phyloP scores from a whole-genome alignment of 495 filamentous ascomycete genomes.

The Astrothelium macrocarpum region DNA sequence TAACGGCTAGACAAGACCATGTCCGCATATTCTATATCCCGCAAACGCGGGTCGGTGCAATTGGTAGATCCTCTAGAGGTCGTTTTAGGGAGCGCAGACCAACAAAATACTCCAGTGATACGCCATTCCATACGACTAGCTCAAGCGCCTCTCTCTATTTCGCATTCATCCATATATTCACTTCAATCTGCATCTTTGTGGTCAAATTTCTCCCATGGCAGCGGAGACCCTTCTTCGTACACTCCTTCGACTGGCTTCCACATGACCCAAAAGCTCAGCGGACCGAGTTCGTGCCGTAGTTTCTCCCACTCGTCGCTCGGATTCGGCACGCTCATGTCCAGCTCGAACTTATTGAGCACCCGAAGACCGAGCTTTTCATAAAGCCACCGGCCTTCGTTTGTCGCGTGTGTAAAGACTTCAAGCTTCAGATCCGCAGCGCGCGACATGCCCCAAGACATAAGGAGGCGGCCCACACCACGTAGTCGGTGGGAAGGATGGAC shows the following conservation, averaged over 20 bases:
- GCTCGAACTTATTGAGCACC: not conserved
- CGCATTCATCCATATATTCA: not conserved
- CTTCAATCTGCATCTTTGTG: not conserved
- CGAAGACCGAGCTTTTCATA: not conserved
- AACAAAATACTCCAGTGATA: no score
- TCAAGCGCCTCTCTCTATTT: not conserved
- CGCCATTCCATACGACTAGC: not conserved
- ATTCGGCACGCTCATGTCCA: not conserved
- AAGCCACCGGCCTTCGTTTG: not conserved
- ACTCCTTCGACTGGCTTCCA: not conserved
- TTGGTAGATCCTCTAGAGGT: no score
- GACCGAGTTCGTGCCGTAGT: not conserved
- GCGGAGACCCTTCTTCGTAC: not conserved
- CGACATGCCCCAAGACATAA: not conserved
- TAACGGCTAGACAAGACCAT: not conserved
- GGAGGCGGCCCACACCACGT: not conserved
- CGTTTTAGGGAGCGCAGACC: no score
- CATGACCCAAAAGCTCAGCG: not conserved
- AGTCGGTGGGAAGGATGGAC: not conserved
- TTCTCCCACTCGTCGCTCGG: not conserved
- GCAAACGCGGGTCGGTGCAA: no score
- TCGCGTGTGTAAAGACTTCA: not conserved
- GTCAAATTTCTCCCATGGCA: not conserved
- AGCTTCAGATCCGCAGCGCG: not conserved
- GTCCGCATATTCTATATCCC: no score